These are phyloP conservation scores for Cairneyella variabilis DNA, from an alignment of 495 filamentous ascomycete species.

Conservation along the genomic window DNA sequence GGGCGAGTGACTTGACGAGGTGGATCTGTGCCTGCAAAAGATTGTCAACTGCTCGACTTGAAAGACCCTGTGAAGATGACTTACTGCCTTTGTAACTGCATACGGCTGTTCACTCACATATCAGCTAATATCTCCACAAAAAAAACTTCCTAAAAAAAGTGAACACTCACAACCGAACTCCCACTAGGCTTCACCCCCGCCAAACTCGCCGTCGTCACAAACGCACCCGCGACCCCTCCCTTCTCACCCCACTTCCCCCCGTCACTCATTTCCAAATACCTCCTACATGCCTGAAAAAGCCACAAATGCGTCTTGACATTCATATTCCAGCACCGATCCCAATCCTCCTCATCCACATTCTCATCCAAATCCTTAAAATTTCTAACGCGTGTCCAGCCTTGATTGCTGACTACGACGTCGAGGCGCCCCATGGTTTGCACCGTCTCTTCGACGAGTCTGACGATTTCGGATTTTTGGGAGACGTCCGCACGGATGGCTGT, in stretches of 20 bases:
- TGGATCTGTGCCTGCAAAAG: constrained; percentile 44
- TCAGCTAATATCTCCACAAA: background rate
- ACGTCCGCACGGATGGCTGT: constrained; percentile 46
- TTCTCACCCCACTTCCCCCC: too few relatives aligned
- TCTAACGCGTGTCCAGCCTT: constrained; percentile 51
- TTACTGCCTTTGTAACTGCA: constrained; percentile 47
- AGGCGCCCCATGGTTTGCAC: constrained; percentile 42
- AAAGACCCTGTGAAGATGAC: background rate
- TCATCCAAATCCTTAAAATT: constrained; percentile 49
- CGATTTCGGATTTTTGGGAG: constrained; percentile 36
- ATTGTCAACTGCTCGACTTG: background rate
- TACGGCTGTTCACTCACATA: constrained; percentile 36
- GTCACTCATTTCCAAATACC: constrained; percentile 42
- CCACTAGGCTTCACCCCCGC: constrained; percentile 50
- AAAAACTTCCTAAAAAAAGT: background rate
- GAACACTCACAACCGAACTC: constrained; percentile 38
- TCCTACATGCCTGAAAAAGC: constrained; percentile 46
- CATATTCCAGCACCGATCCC: constrained; percentile 52
- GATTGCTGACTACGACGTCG: constrained; percentile 53
- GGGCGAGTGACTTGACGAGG: constrained; percentile 45
- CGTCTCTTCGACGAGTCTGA: constrained; percentile 39
- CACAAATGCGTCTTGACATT: constrained; percentile 57
- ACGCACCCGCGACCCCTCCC: too few relatives aligned
- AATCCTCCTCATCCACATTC: constrained; percentile 52
- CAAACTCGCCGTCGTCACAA: constrained; percentile 49